phyloP scores from a whole-genome alignment of 2,329 filamentous ascomycete genomes.

The Fonsecaea pedrosoi region DNA sequence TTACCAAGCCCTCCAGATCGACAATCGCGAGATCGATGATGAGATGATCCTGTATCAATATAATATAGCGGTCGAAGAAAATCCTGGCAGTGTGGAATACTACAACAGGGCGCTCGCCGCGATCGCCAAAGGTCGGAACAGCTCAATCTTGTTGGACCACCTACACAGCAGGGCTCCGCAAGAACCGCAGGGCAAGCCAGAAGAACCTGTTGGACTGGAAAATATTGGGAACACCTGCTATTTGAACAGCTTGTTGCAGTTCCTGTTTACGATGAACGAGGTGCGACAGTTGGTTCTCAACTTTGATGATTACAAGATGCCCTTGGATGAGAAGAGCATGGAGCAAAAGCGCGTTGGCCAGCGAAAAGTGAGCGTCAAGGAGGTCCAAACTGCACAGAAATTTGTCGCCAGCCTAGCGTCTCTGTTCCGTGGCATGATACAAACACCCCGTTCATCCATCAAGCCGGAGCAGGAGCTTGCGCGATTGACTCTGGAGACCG shows the following conservation, averaged over 20 bases:
- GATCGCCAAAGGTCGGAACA: conserved; percentile 54
- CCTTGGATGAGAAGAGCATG: conserved; percentile 68
- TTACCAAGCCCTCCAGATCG: conserved; percentile 59
- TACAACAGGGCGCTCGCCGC: conserved; percentile 57
- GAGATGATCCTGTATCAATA: conserved; percentile 59
- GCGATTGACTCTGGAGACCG: conserved; percentile 74
- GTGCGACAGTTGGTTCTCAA: conserved; percentile 80
- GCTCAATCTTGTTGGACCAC: conserved; percentile 41
- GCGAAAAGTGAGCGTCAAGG: conserved; percentile 65
- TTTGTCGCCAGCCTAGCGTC: conserved; percentile 77
- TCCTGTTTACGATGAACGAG: conserved; percentile 86
- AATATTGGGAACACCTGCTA: conserved; percentile 99
- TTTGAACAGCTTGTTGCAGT: conserved; percentile 93
- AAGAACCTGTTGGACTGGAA: conserved; percentile 81
- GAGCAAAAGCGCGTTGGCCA: conserved; percentile 76
- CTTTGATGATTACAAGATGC: conserved; percentile 73
- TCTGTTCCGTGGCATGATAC: conserved; percentile 74
- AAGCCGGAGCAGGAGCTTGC: conserved; percentile 78
- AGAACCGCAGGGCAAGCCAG: conserved; percentile 46
- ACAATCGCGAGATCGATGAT: conserved; percentile 59
- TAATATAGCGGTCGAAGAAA: conserved; percentile 54
- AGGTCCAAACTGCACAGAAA: conserved; percentile 69
- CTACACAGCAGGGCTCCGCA: conserved; percentile 33
- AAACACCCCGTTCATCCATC: conserved; percentile 66
- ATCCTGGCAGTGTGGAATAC: conserved; percentile 53